Base-by-base conservation (phyloP, 1,284 basidiomycete genomes). In the Paramarasmius palmivorus region DNA sequence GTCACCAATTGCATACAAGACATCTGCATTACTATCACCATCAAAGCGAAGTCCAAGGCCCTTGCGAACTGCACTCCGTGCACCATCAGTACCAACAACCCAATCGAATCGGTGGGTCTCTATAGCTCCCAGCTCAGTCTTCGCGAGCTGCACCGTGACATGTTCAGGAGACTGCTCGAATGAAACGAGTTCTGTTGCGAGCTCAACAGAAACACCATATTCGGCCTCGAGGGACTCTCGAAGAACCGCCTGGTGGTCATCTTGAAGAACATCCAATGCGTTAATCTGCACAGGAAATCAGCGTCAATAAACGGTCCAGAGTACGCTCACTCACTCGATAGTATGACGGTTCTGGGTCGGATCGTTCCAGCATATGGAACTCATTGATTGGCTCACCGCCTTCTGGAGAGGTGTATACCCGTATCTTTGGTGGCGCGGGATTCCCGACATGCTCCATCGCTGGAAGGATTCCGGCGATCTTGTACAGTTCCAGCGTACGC, bases 21-120 rank as follows among this genome's bases (percentile, higher is more conserved):
- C 60, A 12, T 69, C 61, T 4, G 64, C 63, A 35, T 62, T 63
- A 0, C 71, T 73, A 54, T 82, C 75, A 0, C 80, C 80, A 1
- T 75, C 50, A 54, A 82, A 80, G 0, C 66, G 54, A n/a, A 80
- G 56, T 0, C 72, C 73, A 6, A 78, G 67, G 26, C 67, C 63
- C 53, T 80, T 79, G 49, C 77, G 68, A 12, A 75, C 69, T 14
- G 66, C 39, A 1, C 68, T 66, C 46, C 58, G 67, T 0, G 67
- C 76, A 10, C 73, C 73, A 56, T 76, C 76, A 0, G 67, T 59
- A 0, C 74, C 75, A 1, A 76, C 58, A 4, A 76, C 38, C 50
- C 63, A 73, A 2, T 63, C 60, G 22, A 63, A 68, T 4, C 60
- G 58, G 10, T 60, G 56, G 0, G 42, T 49, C 45, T 60, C 62